Evolutionary conservation across 2,329 filamentous ascomycete species (phyloP), one percentile per base, ranked within the genome.

Genomic region (Clonostachys byssicola): DNA sequence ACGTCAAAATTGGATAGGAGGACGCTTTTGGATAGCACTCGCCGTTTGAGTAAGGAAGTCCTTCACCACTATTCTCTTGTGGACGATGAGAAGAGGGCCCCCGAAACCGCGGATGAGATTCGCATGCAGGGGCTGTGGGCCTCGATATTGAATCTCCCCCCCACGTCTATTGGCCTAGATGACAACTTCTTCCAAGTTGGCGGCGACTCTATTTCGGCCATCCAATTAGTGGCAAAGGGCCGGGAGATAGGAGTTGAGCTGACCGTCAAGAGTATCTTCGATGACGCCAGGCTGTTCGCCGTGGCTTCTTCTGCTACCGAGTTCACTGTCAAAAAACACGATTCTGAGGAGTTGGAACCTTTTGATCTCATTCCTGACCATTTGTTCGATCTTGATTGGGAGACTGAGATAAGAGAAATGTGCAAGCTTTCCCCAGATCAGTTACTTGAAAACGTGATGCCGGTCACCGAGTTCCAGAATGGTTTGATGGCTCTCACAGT

Each of bases 131-230:
- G 17, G 12, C 9, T 47, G 10, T 43, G 45, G 41, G 30, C 40
- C 9, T 10, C 18, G 16, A 38, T 43, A 14, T 20, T 42, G 12
- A 16, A 47, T 12, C 12, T 47, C 9, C 7, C 16, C 33, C 17
- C 13, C 13, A 35, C 14, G 5, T 23, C 13, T 34, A 47, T 47
- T 30, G 45, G 40, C 7, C 20, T 33, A 10, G 45, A 42, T 17
- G 45, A 47, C 20, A 40, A 33, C 44, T 72, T 74, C 45, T 58
- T 72, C 17, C 52, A 55, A 5, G 54, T 72, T 1, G 71, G 72
- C 3, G 72, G 72, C 5, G 71, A 74, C 43, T 74, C 71, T 10
- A 72, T 74, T 20, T 44, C 42, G 6, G 51, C 51, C 7, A 53
- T 54, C 39, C 42, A 50, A 10, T 45, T 54, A 4, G 39, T 53